phyloP scores from a whole-genome alignment of 441 rosid species.

The Populus trichocarpa region DNA sequence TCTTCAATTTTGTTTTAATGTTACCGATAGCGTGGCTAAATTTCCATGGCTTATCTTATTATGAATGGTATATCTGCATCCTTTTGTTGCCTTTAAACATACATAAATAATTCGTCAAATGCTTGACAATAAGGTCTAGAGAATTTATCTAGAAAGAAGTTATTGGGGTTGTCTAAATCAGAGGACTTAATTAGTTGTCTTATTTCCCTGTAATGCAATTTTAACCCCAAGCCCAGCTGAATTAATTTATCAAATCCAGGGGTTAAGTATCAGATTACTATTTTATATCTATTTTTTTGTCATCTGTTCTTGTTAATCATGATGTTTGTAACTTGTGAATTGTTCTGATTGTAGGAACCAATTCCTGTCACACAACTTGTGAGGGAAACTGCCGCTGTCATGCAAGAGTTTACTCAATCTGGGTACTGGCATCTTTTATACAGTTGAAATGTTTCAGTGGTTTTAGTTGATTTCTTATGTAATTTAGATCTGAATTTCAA shows the following conservation, averaged over 20 bases:
- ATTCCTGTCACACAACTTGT: conserved; percentile 89
- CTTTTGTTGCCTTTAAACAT: neutral
- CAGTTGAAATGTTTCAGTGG: neutral
- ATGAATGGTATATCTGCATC: neutral
- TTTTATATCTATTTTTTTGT: neutral
- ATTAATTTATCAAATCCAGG: neutral
- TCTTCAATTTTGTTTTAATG: neutral
- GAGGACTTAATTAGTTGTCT: neutral
- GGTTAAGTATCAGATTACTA: neutral
- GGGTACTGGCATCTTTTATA: conserved; percentile 47
- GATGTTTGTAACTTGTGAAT: conserved; percentile 5
- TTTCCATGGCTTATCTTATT: neutral
- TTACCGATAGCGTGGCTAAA: neutral
- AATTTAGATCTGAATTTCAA: neutral
- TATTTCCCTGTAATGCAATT: neutral
- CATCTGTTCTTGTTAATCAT: neutral
- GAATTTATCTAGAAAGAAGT: neutral
- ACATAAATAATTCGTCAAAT: neutral
- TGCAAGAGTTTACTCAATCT: conserved; percentile 93
- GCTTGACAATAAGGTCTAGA: neutral
- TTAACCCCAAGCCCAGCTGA: neutral
- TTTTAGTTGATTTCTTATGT: neutral
- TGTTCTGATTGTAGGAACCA: conserved; percentile 51
- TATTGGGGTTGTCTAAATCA: neutral
- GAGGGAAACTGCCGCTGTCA: conserved; percentile 86